A percentile compares a stretch with the other conserved stretches of the same genome.
Evolutionary conservation across 139 green algal species (phyloP).

Genomic region (Trebouxia sp.): DNA sequence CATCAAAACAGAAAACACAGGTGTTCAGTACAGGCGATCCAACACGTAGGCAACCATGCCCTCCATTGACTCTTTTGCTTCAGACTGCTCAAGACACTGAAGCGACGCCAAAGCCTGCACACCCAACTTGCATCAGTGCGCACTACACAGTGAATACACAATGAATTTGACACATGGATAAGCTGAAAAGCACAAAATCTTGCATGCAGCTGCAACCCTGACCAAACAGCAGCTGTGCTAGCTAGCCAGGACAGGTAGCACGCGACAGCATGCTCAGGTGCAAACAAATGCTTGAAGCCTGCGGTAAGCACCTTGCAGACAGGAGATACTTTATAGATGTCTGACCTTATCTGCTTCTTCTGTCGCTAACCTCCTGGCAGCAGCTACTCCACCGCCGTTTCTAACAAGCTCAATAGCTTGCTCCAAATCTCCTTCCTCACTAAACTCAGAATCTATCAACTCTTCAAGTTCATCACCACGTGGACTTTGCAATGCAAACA

Average conservation of each 20-base stretch:
- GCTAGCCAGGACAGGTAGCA: neutral
- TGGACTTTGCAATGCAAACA: conserved; percentile 83
- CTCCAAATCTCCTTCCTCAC: conserved; percentile 75
- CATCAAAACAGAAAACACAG: neutral
- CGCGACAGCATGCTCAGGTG: neutral
- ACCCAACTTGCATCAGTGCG: neutral
- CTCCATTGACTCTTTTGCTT: conserved; percentile 78
- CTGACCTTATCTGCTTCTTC: conserved; percentile 67
- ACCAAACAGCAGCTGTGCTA: neutral
- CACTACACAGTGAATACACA: no score
- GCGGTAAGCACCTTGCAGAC: neutral
- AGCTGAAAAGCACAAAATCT: no score
- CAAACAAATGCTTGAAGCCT: neutral
- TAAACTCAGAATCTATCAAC: conserved; percentile 85
- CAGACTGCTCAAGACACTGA: conserved; percentile 69
- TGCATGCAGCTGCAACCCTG: neutral
- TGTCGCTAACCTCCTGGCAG: conserved; percentile 65
- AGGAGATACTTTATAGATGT: neutral
- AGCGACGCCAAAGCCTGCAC: conserved; percentile 66
- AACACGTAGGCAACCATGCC: conserved; percentile 97
- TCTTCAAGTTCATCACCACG: conserved; percentile 60
- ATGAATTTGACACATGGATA: no score
- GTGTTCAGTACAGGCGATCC: conserved; percentile 83
- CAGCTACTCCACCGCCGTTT: conserved; percentile 64
- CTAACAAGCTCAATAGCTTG: conserved; percentile 83